These are phyloP conservation scores for Corchorus capsularis DNA, from an alignment of 345 rosid genomes.

Conservation along the genomic window DNA sequence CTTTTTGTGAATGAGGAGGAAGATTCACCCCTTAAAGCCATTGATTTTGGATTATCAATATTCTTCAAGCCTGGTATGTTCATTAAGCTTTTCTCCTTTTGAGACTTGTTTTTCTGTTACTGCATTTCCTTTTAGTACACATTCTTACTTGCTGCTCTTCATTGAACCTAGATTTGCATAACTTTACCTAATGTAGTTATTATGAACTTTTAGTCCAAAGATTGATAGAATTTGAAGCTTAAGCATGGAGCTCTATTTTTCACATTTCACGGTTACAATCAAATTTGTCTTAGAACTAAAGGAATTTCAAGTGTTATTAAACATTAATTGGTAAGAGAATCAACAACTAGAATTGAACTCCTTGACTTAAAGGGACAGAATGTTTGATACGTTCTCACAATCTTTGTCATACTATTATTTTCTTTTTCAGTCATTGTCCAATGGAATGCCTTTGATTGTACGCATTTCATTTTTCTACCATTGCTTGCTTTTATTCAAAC, in stretches of 20 bases:
- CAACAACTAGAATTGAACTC: not conserved
- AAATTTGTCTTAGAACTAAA: not conserved
- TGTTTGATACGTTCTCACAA: not conserved
- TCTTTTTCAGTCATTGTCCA: not conserved
- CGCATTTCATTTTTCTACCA: not conserved
- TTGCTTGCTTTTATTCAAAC: not conserved
- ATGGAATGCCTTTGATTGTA: constrained; percentile 1
- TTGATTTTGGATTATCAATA: constrained; percentile 81
- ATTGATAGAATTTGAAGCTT: not conserved
- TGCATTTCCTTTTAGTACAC: not conserved
- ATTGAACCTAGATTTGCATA: not conserved
- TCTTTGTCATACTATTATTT: not conserved
- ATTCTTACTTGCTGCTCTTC: constrained; percentile 1
- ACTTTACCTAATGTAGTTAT: not conserved
- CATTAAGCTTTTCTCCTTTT: not conserved
- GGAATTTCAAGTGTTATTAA: not conserved
- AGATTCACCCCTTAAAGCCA: constrained; percentile 79
- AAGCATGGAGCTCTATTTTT: not conserved
- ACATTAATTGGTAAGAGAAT: not conserved
- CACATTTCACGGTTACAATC: not conserved
- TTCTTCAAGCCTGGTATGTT: constrained; percentile 77
- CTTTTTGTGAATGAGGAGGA: constrained; percentile 64
- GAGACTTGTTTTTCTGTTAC: not conserved
- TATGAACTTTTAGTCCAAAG: not conserved
- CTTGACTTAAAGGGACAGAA: not conserved